phyloP scores from a whole-genome alignment of 2,329 filamentous ascomycete species.

The Aspergillus sp. region DNA sequence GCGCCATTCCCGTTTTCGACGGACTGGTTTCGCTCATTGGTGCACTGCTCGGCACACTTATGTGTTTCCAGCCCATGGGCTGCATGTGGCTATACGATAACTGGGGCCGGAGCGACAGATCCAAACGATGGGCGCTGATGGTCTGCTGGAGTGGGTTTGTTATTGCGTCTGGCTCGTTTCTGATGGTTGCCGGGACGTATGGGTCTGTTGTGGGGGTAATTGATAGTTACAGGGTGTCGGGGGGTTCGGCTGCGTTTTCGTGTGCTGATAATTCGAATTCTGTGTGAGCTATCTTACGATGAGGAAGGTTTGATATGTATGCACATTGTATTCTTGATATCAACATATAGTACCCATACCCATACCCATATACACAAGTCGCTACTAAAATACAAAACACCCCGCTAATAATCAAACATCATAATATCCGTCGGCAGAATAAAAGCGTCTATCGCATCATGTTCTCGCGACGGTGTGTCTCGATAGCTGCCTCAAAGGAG shows the following conservation, averaged over 20 bases:
- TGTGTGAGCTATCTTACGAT: too few relatives aligned
- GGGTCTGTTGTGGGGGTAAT: slow-evolving; percentile 40
- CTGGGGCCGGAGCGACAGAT: slow-evolving; percentile 21
- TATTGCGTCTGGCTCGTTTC: slow-evolving; percentile 33
- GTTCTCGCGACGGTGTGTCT: slow-evolving; percentile 54
- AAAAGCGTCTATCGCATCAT: slow-evolving; percentile 7
- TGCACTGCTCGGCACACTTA: slow-evolving; percentile 17
- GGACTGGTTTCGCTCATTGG: slow-evolving; percentile 20
- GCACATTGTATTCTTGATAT: too few relatives aligned
- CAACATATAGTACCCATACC: too few relatives aligned
- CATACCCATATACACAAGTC: not conserved
- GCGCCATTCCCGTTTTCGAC: slow-evolving; percentile 21
- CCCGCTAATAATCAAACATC: slow-evolving; percentile 6
- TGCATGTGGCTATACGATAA: slow-evolving; percentile 33
- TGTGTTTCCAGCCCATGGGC: slow-evolving; percentile 13
- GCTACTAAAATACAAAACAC: slow-evolving; percentile 2
- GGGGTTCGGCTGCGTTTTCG: not conserved
- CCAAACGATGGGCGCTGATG: slow-evolving; percentile 10
- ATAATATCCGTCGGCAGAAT: slow-evolving; percentile 2
- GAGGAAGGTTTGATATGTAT: too few relatives aligned
- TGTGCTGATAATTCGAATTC: not conserved
- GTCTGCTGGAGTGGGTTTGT: slow-evolving; percentile 26
- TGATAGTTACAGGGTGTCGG: not conserved
- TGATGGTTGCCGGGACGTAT: slow-evolving; percentile 44
- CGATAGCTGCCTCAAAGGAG: slow-evolving; percentile 83